Evolutionary conservation across 805 yeast species (phyloP).

Genomic region (Starmerella cellae): DNA sequence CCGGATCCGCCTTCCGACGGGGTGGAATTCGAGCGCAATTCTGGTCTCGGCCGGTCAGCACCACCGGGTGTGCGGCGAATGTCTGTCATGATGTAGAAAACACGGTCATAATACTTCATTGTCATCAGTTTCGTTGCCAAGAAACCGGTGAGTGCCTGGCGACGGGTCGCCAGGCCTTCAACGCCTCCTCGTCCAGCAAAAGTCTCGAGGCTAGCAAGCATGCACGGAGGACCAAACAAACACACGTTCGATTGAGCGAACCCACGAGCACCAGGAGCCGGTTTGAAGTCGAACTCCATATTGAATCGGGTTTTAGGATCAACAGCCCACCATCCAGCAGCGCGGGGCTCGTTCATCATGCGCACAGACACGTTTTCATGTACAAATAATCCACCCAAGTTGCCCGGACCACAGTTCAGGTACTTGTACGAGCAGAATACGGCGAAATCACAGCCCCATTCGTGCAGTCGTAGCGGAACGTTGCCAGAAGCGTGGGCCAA

Average conservation of each 20-base stretch:
- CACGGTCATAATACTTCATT: slow-evolving; percentile 36
- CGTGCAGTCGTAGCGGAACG: slow-evolving; percentile 61
- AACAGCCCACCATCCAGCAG: slow-evolving; percentile 98
- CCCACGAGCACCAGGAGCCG: slow-evolving; percentile 75
- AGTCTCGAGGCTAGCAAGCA: slow-evolving; percentile 52
- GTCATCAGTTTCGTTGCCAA: slow-evolving; percentile 36
- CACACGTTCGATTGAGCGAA: slow-evolving; percentile 85
- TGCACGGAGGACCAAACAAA: slow-evolving; percentile 67
- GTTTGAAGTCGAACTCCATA: slow-evolving; percentile 67
- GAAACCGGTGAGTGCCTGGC: slow-evolving; percentile 44
- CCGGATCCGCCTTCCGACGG: slow-evolving; percentile 6
- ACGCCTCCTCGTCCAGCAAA: slow-evolving; percentile 54
- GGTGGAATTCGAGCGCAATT: neutral
- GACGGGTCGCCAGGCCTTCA: slow-evolving; percentile 39
- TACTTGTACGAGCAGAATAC: slow-evolving; percentile 91
- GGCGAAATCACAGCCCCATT: slow-evolving; percentile 88
- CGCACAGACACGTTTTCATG: slow-evolving; percentile 33
- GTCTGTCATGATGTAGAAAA: slow-evolving; percentile 67
- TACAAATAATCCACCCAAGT: slow-evolving; percentile 73
- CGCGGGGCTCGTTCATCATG: slow-evolving; percentile 38
- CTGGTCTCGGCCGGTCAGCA: neutral
- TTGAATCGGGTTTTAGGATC: slow-evolving; percentile 53
- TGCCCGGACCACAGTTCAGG: slow-evolving; percentile 87
- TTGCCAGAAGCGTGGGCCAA: slow-evolving; percentile 92
- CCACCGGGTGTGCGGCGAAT: neutral